Evolutionary conservation across 768 basidiomycete species (phyloP).

Genomic region (Pulveroboletus sp.): DNA sequence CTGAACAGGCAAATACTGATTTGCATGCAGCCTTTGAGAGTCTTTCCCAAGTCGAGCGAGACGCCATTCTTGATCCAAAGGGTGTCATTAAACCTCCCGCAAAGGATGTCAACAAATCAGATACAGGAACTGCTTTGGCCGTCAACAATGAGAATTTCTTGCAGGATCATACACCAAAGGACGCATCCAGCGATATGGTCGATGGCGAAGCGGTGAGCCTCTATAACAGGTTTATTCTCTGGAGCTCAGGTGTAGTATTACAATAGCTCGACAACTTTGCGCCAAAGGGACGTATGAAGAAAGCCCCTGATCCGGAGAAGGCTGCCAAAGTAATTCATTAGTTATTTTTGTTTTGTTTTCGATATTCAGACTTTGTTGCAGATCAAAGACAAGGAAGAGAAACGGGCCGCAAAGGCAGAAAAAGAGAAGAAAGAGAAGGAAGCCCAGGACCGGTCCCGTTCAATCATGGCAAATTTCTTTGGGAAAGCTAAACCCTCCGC

Average conservation of each 20-base stretch:
- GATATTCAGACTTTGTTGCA: conserved; percentile 25
- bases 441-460: conserved; percentile 68
- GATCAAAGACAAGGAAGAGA: conserved; percentile 70
- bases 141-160: neutral
- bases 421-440: conserved; percentile 72
- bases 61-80: conserved; percentile 54
- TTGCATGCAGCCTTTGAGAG: conserved; percentile 53
- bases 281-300: conserved; percentile 46
- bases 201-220: conserved; percentile 41
- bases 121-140: conserved; percentile 2
- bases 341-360: neutral
- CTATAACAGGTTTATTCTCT: neutral
- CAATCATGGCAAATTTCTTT: conserved; percentile 79
- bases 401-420: conserved; percentile 65
- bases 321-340: conserved; percentile 24
- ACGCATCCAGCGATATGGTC: conserved; percentile 26
- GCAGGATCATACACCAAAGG: conserved; percentile 30
- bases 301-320: conserved; percentile 54
- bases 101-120: conserved; percentile 33
- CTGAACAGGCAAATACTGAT: conserved; percentile 53
- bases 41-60: conserved; percentile 55
- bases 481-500: conserved; percentile 50
- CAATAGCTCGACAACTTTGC: conserved; percentile 24
- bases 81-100: conserved; percentile 31
- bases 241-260: neutral